These are phyloP conservation scores for Aspergillus novofumigatus DNA, from an alignment of 2,329 filamentous ascomycete species.

Conservation along the genomic window DNA sequence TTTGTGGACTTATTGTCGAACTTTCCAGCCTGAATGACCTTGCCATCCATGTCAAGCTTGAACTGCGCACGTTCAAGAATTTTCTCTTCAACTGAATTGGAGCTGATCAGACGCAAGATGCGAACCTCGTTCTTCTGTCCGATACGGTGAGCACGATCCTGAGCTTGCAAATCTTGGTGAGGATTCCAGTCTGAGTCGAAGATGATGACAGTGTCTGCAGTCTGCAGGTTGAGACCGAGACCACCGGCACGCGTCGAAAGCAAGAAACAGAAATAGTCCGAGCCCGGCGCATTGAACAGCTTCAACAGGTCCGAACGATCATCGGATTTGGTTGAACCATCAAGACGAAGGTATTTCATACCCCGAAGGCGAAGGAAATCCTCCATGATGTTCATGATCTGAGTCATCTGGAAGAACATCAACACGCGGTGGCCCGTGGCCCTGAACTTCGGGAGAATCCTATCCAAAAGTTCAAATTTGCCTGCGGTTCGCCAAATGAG, in stretches of 20 bases:
- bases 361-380: slow-evolving; percentile 85
- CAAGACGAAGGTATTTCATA: slow-evolving; percentile 82
- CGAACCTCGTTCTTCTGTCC: slow-evolving; percentile 99
- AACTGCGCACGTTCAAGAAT: slow-evolving; percentile 94
- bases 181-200: slow-evolving; percentile 99
- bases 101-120: slow-evolving; percentile 91
- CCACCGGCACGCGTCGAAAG: slow-evolving; percentile 98
- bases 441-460: slow-evolving; percentile 89
- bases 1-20: slow-evolving; percentile 99
- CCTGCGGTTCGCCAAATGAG: slow-evolving; percentile 91
- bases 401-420: slow-evolving; percentile 99
- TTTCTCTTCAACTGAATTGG: slow-evolving; percentile 97
- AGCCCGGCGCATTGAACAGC: slow-evolving; percentile 83
- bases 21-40: slow-evolving; percentile 97
- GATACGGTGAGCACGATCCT: slow-evolving; percentile 99
- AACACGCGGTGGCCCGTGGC: slow-evolving; percentile 88
- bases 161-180: slow-evolving; percentile 96
- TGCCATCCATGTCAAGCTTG: slow-evolving; percentile 99
- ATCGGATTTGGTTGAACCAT: slow-evolving; percentile 96
- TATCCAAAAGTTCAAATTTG: slow-evolving; percentile 94
- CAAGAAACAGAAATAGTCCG: slow-evolving; percentile 95
- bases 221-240: slow-evolving; percentile 93
- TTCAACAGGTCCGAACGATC: slow-evolving; percentile 88
- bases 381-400: slow-evolving; percentile 99
- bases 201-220: slow-evolving; percentile 97